These are phyloP conservation scores for Rhypophila decipiens DNA, from an alignment of 495 filamentous ascomycete genomes.

Conservation along the genomic window DNA sequence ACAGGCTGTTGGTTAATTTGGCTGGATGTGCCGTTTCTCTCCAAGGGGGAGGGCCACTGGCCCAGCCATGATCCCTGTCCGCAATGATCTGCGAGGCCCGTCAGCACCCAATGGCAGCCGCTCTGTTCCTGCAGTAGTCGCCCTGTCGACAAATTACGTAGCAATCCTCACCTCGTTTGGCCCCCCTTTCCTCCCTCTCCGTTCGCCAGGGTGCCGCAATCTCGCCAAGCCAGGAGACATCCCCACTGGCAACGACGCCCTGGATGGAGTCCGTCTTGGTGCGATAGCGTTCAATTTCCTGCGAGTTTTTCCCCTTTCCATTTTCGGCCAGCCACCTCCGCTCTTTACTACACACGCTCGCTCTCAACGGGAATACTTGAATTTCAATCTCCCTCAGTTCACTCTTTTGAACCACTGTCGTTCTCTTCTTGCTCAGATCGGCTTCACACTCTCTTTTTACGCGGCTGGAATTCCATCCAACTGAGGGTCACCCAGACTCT, in stretches of 20 bases:
- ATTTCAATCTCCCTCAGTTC: slow-evolving; percentile 18
- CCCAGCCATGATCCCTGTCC: background rate
- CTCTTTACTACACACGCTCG: slow-evolving; percentile 16
- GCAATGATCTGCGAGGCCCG: background rate
- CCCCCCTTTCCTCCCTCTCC: slow-evolving; percentile 2
- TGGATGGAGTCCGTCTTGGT: background rate
- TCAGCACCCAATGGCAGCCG: background rate
- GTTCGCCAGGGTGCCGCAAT: slow-evolving; percentile 17
- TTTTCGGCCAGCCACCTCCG: slow-evolving; percentile 2
- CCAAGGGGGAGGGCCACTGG: no score
- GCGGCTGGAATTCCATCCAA: slow-evolving; percentile 36
- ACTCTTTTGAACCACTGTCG: slow-evolving; percentile 24
- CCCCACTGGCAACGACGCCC: slow-evolving; percentile 8
- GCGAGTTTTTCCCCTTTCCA: slow-evolving; percentile 27
- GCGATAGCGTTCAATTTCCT: slow-evolving; percentile 21
- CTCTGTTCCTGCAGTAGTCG: slow-evolving; percentile 22
- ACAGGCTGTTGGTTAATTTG: no score
- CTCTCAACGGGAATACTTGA: slow-evolving; percentile 15
- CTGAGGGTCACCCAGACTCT: slow-evolving; percentile 47
- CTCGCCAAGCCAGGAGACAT: slow-evolving; percentile 29
- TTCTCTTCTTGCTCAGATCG: slow-evolving; percentile 16
- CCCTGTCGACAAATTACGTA: slow-evolving; percentile 6
- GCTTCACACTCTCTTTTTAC: slow-evolving; percentile 16
- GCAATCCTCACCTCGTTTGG: slow-evolving; percentile 1
- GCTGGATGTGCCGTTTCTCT: no score